These are phyloP conservation scores for Mallotus nudiflorus DNA, from an alignment of 345 rosid genomes.

Conservation along the genomic window DNA sequence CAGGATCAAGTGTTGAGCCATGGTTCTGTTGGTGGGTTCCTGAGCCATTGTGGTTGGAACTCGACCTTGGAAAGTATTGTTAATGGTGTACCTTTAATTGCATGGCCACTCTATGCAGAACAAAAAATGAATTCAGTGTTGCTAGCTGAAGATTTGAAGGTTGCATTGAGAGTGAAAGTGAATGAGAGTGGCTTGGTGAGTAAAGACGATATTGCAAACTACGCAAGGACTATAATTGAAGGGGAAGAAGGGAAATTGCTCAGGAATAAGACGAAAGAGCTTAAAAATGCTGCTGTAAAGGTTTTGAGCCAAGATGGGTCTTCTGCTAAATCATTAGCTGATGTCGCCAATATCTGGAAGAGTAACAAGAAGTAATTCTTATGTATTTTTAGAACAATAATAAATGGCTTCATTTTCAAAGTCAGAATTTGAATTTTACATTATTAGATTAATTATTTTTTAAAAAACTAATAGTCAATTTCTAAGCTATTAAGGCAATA, in stretches of 20 bases:
- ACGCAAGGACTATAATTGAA: conserved; percentile 21
- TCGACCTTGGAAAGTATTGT: too few species aligned
- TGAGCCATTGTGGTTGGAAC: too few species aligned
- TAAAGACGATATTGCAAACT: conserved; percentile 30
- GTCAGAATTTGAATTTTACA: too few species aligned
- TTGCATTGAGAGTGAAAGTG: conserved; percentile 26
- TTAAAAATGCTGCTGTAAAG: conserved; percentile 24
- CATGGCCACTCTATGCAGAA: conserved; percentile 46
- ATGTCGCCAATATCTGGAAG: conserved; percentile 33
- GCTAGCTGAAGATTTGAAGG: conserved; percentile 31
- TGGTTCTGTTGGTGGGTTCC: too few species aligned
- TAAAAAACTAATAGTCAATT: too few species aligned
- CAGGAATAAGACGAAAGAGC: conserved; percentile 18
- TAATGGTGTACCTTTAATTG: conserved; percentile 42
- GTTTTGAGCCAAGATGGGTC: conserved; percentile 33
- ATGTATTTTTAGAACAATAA: too few species aligned
- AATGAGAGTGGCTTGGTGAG: conserved; percentile 29
- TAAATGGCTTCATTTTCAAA: too few species aligned
- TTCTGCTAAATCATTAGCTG: conserved; percentile 26
- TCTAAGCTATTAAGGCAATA: too few species aligned
- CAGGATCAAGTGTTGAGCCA: conserved; percentile 33
- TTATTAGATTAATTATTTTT: too few species aligned
- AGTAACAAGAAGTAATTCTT: too few species aligned
- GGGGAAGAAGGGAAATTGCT: too few species aligned
- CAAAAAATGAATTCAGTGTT: conserved; percentile 35